phyloP scores from a whole-genome alignment of 257 asterid species.

The Solanum tarapatanum region DNA sequence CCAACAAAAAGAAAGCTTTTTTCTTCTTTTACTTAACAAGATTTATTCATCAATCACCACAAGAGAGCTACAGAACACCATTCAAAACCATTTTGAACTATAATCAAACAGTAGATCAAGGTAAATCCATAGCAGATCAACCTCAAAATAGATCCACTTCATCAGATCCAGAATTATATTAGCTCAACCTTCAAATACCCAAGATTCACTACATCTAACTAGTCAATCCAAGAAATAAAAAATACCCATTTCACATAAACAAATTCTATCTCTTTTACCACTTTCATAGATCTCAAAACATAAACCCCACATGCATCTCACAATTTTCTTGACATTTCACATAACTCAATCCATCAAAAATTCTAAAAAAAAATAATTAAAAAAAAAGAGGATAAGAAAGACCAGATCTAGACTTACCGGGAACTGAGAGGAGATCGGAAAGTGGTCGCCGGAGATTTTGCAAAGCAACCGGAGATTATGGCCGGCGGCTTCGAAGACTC shows the following conservation, averaged over 20 bases:
- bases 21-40: background rate
- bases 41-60: background rate
- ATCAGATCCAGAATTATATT: background rate
- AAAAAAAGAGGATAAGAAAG: background rate
- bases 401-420: background rate
- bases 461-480: background rate
- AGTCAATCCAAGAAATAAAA: background rate
- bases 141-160: background rate
- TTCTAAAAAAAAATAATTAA: background rate
- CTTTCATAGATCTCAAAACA: background rate
- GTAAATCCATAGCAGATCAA: background rate
- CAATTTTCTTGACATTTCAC: background rate
- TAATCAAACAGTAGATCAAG: background rate
- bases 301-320: background rate
- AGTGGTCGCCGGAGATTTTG: background rate
- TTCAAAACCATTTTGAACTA: background rate
- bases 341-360: background rate
- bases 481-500: background rate
- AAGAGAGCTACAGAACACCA: background rate
- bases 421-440: background rate
- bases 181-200: background rate
- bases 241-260: background rate
- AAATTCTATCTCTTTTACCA: background rate
- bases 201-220: background rate
- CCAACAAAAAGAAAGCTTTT: background rate